These are phyloP conservation scores for Modicella reniformis DNA, from an alignment of 371 early-diverging fungal species.

Conservation along the genomic window DNA sequence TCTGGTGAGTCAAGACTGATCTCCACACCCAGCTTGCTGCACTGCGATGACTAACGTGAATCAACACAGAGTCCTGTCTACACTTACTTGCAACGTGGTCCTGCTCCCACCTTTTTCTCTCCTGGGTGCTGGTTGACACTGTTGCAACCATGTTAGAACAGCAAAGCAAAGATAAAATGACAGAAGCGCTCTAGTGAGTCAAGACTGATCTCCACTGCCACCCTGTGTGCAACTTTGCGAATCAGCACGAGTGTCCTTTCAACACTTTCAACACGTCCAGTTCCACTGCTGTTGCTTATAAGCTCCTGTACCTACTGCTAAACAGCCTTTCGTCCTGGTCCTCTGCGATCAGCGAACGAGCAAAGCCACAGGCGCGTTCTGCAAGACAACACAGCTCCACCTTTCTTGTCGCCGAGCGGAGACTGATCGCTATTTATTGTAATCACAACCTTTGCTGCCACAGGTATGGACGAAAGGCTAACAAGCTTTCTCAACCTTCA, in stretches of 20 bases:
- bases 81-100: constrained; percentile 5
- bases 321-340: too few relatives aligned
- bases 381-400: too few relatives aligned
- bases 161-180: neutral
- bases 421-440: too few relatives aligned
- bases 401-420: too few relatives aligned
- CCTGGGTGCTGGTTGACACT: constrained; percentile 1
- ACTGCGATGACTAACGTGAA: constrained; percentile 1
- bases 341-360: too few relatives aligned
- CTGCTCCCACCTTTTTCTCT: neutral
- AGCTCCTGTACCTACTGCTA: too few relatives aligned
- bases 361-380: too few relatives aligned
- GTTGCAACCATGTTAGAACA: constrained; percentile 1
- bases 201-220: neutral
- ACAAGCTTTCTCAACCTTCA: too few relatives aligned
- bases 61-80: constrained; percentile 9
- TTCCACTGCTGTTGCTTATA: too few relatives aligned
- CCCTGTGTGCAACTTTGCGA: neutral
- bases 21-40: constrained; percentile 1
- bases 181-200: neutral
- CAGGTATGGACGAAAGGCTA: too few relatives aligned
- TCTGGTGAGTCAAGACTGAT: constrained; percentile 5
- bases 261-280: neutral
- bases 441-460: too few relatives aligned
- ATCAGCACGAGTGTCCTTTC: neutral